Evolutionary conservation across 78 protist species (phyloP), one percentile per base, ranked within the genome.

Genomic region (Chrysochromulina parva): DNA sequence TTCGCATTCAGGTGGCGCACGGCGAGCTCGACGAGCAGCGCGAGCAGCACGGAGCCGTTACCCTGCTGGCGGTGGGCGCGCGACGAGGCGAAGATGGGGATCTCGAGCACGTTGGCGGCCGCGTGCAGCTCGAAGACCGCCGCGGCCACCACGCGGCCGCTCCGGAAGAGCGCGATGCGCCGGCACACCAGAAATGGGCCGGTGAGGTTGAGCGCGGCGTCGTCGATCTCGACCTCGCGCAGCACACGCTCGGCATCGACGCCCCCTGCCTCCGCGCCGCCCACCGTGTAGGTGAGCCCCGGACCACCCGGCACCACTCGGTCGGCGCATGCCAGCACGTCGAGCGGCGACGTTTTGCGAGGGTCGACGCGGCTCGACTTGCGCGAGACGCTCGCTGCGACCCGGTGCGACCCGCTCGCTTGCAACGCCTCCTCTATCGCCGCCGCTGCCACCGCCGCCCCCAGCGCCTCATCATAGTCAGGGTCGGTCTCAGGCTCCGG

Each of bases 81-180:
- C 55, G 57, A 2, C 13, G 82, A 10, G 53, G 82, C 82, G 24
- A 48, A 55, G 82, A 74, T 38, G 13, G 82, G 82, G 82, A 74
- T 19, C 55, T 74, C 82, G 82, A 74, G 55, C 58, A 74, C 82
- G 26, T 19, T 19, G 57, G 13, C 82, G 24, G 28, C 3, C 48
- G 17, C n/a, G 82, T 48, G 82, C 24, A 74, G 24, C 82, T 74
- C 82, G 57, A 74, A 13, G 13, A 74, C 55, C 82, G 82, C 82
- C 50, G 82, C 82, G 57, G 82, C 82, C 82, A 74, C 82, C 50
- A n/a, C 55, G 19, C 19, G 3, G 14, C 82, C 82, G 13, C 14
- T 3, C 78, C 3, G 48, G n/a, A 28, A 74, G n/a, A 74, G 82
- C 19, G 14, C 57, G 11, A 74, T 16, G 28, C 55, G 53, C 26